Evolutionary conservation across 2,329 filamentous ascomycete genomes (phyloP).

Genomic region (Simplicillium sp.): DNA sequence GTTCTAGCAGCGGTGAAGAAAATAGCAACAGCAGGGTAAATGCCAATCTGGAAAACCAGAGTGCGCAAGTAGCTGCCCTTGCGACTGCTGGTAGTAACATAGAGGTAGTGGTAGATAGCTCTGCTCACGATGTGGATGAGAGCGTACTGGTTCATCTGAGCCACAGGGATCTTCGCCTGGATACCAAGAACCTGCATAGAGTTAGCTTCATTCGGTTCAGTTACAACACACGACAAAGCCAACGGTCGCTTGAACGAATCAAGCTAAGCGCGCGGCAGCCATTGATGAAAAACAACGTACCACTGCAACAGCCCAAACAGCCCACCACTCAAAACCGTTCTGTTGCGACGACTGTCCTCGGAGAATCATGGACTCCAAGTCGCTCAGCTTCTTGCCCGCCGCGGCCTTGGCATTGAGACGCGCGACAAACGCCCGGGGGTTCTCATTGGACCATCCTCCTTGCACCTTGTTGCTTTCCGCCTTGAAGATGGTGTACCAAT

Average conservation of each 20-base stretch:
- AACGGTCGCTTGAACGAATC: background rate
- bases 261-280: background rate
- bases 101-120: slow-evolving; percentile 4
- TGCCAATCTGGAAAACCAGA: slow-evolving; percentile 6
- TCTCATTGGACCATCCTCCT: slow-evolving; percentile 8
- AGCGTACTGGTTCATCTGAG: slow-evolving; percentile 4
- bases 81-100: slow-evolving; percentile 4
- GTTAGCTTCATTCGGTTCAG: background rate
- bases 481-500: slow-evolving; percentile 7
- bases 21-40: slow-evolving; percentile 6
- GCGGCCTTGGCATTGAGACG: slow-evolving; percentile 7
- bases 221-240: background rate
- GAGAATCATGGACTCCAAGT: slow-evolving; percentile 5
- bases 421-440: slow-evolving; percentile 6
- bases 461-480: slow-evolving; percentile 7
- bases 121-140: slow-evolving; percentile 6
- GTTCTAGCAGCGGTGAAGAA: slow-evolving; percentile 5
- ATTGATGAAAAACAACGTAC: background rate
- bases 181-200: slow-evolving; percentile 4
- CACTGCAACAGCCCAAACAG: slow-evolving; percentile 5
- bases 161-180: slow-evolving; percentile 5
- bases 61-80: slow-evolving; percentile 6
- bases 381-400: slow-evolving; percentile 5
- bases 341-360: slow-evolving; percentile 7
- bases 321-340: slow-evolving; percentile 8